These are phyloP conservation scores for Imleria badia DNA, from an alignment of 768 basidiomycete species.

Conservation along the genomic window DNA sequence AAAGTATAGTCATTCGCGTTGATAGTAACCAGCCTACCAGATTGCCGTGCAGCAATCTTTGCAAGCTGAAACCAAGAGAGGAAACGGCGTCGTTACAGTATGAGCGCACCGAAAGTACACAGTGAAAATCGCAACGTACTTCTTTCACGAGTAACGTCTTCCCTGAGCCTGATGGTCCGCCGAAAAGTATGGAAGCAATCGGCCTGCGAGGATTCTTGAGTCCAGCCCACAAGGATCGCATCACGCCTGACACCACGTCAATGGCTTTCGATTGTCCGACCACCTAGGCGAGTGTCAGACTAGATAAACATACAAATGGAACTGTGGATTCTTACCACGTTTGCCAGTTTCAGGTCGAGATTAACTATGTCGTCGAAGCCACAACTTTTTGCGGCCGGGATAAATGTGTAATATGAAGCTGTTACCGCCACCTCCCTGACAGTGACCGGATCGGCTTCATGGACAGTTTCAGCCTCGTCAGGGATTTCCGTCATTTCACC, in stretches of 20 bases:
- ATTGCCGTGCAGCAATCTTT: neutral
- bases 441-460: neutral
- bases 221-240: neutral
- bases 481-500: neutral
- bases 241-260: neutral
- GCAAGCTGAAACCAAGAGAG: neutral
- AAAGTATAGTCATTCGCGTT: neutral
- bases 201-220: neutral
- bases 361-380: neutral
- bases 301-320: neutral
- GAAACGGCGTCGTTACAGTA: neutral
- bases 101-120: neutral
- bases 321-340: neutral
- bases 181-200: neutral
- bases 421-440: neutral
- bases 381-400: neutral
- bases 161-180: neutral
- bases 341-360: neutral
- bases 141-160: neutral
- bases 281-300: neutral
- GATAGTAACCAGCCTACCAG: neutral
- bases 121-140: neutral
- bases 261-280: neutral
- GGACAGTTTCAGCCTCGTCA: neutral
- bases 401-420: neutral